These are phyloP conservation scores for Talaromyces rugulosus DNA, from an alignment of 2,329 filamentous ascomycete species.

Conservation along the genomic window DNA sequence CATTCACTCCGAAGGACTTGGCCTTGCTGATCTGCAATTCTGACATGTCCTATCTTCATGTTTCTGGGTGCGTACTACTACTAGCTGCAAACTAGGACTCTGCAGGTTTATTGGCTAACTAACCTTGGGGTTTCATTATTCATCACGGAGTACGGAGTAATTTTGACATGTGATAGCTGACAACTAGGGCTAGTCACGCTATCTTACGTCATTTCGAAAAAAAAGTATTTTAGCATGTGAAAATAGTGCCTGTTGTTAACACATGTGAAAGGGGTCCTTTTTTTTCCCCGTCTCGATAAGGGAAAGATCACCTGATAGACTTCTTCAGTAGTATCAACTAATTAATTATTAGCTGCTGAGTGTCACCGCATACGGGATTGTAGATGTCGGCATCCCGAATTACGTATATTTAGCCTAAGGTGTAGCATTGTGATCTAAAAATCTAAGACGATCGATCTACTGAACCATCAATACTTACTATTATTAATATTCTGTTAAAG, in stretches of 20 bases:
- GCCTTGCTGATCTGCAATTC: not conserved
- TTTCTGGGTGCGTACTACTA: not conserved
- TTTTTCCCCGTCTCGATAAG: not conserved
- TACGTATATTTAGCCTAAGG: not conserved
- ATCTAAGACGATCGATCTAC: not conserved
- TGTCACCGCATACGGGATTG: not conserved
- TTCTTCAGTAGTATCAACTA: not conserved
- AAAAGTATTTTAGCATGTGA: not conserved
- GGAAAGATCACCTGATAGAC: not conserved
- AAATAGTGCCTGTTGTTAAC: not conserved
- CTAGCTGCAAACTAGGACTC: not conserved
- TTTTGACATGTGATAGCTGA: not conserved
- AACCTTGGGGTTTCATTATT: not conserved
- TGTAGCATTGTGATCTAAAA: not conserved
- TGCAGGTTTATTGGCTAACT: not conserved
- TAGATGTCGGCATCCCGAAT: not conserved
- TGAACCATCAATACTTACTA: not conserved
- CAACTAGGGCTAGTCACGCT: not conserved
- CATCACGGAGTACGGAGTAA: not conserved
- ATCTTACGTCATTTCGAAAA: not conserved
- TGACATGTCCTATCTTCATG: not conserved
- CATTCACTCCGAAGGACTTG: too few relatives aligned
- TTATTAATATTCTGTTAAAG: not conserved
- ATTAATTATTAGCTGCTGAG: too few relatives aligned
- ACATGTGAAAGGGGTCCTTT: not conserved